Conservation (phyloP, 345 rosid genomes). For the Dimocarpus longan region DNA sequence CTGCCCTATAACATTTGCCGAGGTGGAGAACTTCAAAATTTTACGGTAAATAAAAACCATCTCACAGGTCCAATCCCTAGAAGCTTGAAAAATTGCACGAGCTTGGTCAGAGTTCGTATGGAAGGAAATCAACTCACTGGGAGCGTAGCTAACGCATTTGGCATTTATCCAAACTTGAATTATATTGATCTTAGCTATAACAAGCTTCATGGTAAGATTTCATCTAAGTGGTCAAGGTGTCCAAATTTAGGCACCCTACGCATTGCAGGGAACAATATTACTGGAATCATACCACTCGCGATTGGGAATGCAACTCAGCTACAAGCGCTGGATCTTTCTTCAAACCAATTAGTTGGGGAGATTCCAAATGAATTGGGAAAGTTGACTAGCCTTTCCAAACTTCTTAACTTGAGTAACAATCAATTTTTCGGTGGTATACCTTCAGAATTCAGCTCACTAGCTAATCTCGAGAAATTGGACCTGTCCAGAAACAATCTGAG, state of each 20-base stretch:
- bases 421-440: not conserved
- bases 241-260: not conserved
- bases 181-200: constrained; percentile 12
- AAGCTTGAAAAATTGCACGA: constrained; percentile 7
- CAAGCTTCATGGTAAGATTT: not conserved
- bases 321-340: not conserved
- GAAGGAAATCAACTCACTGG: not conserved
- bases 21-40: not conserved
- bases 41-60: not conserved
- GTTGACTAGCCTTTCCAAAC: not conserved
- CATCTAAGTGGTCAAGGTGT: not conserved
- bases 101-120: not conserved
- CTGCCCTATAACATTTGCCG: not conserved
- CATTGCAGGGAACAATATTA: not conserved
- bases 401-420: not conserved
- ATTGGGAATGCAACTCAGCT: not conserved
- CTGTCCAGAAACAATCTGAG: not conserved
- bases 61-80: not conserved
- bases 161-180: not conserved
- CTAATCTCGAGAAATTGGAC: not conserved
- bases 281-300: not conserved
- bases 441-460: not conserved
- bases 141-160: not conserved
- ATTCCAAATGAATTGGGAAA: not conserved
- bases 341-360: not conserved